A percentile compares a stretch with the other conserved stretches of the same genome.
Conservation (phyloP, 257 asterid species). For the Lithospermum erythrorhizon region DNA sequence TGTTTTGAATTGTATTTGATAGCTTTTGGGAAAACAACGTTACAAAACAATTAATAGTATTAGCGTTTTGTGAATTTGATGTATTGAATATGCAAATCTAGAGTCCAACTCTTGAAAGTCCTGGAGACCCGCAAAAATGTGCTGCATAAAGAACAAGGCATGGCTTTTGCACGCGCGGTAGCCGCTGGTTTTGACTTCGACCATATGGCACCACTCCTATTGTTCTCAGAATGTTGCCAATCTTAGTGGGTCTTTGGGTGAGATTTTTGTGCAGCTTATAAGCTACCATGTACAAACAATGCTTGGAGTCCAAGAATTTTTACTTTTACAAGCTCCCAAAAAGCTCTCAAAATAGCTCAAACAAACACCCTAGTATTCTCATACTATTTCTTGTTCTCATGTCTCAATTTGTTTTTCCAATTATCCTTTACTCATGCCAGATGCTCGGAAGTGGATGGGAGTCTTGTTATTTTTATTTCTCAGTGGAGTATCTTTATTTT, state of each 20-base stretch:
- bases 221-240: slow-evolving; percentile 62
- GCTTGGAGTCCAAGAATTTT: too few relatives aligned
- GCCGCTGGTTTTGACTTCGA: slow-evolving; percentile 94
- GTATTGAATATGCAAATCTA: slow-evolving; percentile 26
- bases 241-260: background rate
- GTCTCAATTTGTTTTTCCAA: slow-evolving; percentile 1
- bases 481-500: background rate
- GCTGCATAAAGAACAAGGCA: slow-evolving; percentile 84
- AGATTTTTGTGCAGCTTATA: background rate
- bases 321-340: too few relatives aligned
- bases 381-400: slow-evolving; percentile 3
- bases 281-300: too few relatives aligned
- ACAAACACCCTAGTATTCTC: background rate
- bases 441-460: background rate
- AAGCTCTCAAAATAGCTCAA: background rate
- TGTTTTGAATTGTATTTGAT: background rate
- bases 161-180: slow-evolving; percentile 98
- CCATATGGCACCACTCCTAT: slow-evolving; percentile 47
- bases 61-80: slow-evolving; percentile 13
- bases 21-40: background rate
- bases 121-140: slow-evolving; percentile 68
- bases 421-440: background rate
- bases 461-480: background rate
- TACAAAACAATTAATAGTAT: background rate
- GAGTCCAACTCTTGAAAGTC: slow-evolving; percentile 88